Base-by-base conservation (phyloP, 441 rosid species). In the Melastoma candidum region DNA sequence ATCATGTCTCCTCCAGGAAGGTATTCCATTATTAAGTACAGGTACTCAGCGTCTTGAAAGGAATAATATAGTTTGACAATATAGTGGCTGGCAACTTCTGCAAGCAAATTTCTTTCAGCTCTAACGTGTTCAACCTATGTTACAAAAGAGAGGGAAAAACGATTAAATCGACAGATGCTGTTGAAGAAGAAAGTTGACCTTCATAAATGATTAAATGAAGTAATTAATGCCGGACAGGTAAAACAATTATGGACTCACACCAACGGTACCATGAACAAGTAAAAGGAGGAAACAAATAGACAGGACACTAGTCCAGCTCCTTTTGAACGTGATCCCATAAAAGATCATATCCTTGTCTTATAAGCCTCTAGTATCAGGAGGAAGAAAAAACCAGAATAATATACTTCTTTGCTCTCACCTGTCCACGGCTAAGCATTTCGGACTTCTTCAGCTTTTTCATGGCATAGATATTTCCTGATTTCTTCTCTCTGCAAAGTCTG, bases 401-500 rank as follows among this genome's bases (percentile, higher is more conserved):
- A 29, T 29, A 29, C 7, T 7, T 29, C 36, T 29, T 29, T 29
- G 36, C 36, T 29, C 36, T 29, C 71, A 90, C 98, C 95, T 90
- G 98, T 66, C 98, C 98, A 68, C 88, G 78, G 71, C 62, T 85
- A 60, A 90, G 78, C 98, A 90, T 90, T 76, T 90, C 98, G 55
- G 98, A 85, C 73, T 90, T 90, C 87, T 90, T 85, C 74, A 90
- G 77, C 73, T 90, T 90, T 79, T 90, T 87, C 96, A 90, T 90
- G 46, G 96, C 98, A 79, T 80, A 90, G 47, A 90, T 90, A 62
- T 85, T 80, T 54, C 93, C 95, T 60, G 98, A 90, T 70, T 90
- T 90, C 78, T 79, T 90, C 87, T 90, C 98, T 46, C 87, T 77
- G 56, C 95, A 87, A 64, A 90, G 55, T 49, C 39, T n/a, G 36